These are phyloP conservation scores for Neonothopanus nambi DNA, from an alignment of 1,284 basidiomycete species.

Conservation along the genomic window DNA sequence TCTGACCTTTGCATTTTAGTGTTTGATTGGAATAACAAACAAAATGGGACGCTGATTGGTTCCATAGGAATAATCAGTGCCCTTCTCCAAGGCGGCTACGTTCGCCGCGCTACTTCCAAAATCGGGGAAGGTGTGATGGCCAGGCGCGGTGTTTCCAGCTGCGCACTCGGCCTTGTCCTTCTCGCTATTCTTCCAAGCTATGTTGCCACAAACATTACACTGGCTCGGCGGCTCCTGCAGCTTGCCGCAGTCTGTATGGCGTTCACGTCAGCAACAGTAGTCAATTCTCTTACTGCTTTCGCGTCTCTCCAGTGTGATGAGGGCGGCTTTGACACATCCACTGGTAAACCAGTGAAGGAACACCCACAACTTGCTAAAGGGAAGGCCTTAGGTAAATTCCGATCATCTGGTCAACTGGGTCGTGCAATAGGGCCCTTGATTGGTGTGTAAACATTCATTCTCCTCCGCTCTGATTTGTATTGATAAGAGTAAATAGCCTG, in stretches of 20 bases:
- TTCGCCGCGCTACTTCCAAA: conserved; percentile 71
- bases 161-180: conserved; percentile 66
- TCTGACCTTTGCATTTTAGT: conserved; percentile 41
- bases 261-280: conserved; percentile 90
- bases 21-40: conserved; percentile 85
- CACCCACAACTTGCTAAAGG: conserved; percentile 78
- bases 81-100: conserved; percentile 87
- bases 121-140: conserved; percentile 81
- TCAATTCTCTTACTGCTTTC: conserved; percentile 84
- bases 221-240: conserved; percentile 66
- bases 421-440: conserved; percentile 86
- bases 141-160: conserved; percentile 70
- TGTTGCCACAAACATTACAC: conserved; percentile 38
- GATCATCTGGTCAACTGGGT: conserved; percentile 87
- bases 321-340: conserved; percentile 49
- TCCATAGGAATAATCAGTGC: conserved; percentile 88
- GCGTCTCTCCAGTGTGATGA: conserved; percentile 88
- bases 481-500: conserved; percentile 51
- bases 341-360: conserved; percentile 52
- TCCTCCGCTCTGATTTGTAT: background rate
- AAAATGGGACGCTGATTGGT: conserved; percentile 86
- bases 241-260: conserved; percentile 79
- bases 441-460: conserved; percentile 45
- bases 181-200: conserved; percentile 70
- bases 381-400: conserved; percentile 81